Evolutionary conservation across 345 rosid genomes (phyloP), one percentile per base, ranked within the genome.

Genomic region (Aquilaria sinensis): DNA sequence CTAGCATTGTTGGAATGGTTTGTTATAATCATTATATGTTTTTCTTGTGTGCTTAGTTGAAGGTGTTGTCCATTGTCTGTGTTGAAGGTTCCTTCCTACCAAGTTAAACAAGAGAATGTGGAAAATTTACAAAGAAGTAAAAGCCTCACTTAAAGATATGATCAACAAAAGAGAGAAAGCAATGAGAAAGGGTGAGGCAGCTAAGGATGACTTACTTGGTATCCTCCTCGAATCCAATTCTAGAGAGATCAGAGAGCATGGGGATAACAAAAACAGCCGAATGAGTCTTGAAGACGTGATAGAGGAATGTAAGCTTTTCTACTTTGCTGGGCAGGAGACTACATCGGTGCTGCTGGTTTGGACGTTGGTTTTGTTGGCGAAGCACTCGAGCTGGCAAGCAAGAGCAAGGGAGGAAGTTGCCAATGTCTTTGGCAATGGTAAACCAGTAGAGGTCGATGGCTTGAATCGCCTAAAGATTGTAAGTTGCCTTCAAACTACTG

Each of bases 251-350:
- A 68, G 61, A 45, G 65, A 48, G 10, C 70, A 34, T 43, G 33
- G 52, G 13, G 71, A 74, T 31, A 65, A 58, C 0, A 74, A 69
- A 31, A 70, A 64, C 31, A 43, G 11, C 1, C 73, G 80, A 16
- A 72, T 83, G 74, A 83, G 71, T 60, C 60, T 75, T 46, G 59
- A 76, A 16, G 80, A 85, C 46, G 88, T 89, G 58, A 74, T 87
- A 0, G 91, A 85, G 63, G 96, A 90, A 69, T 87, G 92, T 68
- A 85, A 85, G 58, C 54, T 82, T 55, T 85, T 90, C 64, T 80
- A 87, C 72, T 62, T 87, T 5, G 89, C 89, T 6, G 95, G 92
- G 10, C 81, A 85, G 60, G 90, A 87, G 70, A 90, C 92, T 67
- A 85, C 95, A 0, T 74, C 97, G 6, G 72, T 68, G 31, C 63